Base-by-base conservation (phyloP, 441 rosid genomes). In the Manihot esculenta region DNA sequence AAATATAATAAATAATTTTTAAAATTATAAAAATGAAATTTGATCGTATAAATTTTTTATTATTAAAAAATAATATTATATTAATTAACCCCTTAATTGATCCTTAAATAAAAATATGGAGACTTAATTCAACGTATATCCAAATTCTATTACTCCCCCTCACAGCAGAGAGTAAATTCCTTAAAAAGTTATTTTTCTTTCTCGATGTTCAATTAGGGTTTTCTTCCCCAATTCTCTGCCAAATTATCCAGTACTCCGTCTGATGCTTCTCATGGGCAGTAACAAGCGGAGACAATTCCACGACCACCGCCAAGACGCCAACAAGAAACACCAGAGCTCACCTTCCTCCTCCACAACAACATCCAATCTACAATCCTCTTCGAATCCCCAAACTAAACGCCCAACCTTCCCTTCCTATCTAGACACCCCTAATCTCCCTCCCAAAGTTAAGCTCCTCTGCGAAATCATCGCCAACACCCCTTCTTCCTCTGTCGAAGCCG, bases 401-500 rank as follows among this genome's bases (percentile, higher is more conserved):
- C 83, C 75, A 4, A 23, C 58, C 10, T 85, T 88, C 76, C 71
- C 68, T 15, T 83, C 89, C 23, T 75, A 85, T 74, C 70, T 21
- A 54, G 78, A 78, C n/a, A 26, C 65, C 75, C 89, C 83, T 3
- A 73, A 76, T 66, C 79, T 86, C 59, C 62, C 80, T 4, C 80
- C 82, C 48, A 74, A 75, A 49, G 54, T 83, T 62, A 81, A 70
- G 45, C 78, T 73, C 38, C 76, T 88, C 45, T 86, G 87, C 70
- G 82, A 81, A 35, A 81, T 85, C 56, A 71, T 86, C 47, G 82
- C 89, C 73, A 76, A 70, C 62, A 79, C 88, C 24, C 84, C 87
- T n/a, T 73, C 93, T 48, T 18, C 66, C 57, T 11, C 81, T 38
- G 76, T 86, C 54, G 91, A 85, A 76, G 23, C 38, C 33, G 73